Conservation (phyloP, 176 grass and related monocot species). For the Bothriochloa decipiens region DNA sequence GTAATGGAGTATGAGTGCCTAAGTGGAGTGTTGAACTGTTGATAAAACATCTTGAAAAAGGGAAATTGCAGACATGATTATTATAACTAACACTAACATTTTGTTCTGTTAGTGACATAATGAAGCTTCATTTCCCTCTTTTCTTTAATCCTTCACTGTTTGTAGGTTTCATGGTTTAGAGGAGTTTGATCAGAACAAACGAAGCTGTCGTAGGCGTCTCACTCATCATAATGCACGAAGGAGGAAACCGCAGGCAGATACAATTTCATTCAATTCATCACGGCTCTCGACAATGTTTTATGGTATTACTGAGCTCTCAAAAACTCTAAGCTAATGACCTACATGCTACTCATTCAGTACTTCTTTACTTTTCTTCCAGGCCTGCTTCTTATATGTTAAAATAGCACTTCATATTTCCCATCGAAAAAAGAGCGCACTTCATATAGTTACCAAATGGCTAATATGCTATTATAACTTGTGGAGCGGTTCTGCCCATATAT, state of each 20-base stretch:
- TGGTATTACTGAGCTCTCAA: constrained; percentile 24
- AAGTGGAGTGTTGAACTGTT: neutral
- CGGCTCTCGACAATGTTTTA: constrained; percentile 53
- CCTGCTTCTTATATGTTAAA: neutral
- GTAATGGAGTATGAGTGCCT: neutral
- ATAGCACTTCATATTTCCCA: neutral
- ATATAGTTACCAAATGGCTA: neutral
- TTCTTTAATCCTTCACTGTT: neutral
- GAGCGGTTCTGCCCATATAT: neutral
- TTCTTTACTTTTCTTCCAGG: neutral
- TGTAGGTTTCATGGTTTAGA: constrained; percentile 72
- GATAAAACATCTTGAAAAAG: neutral
- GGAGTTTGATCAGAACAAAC: constrained; percentile 88
- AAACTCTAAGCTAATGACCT: neutral
- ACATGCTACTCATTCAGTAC: neutral
- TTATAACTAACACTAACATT: neutral
- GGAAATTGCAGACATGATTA: neutral
- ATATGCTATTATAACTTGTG: neutral
- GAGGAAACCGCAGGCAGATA: constrained; percentile 64
- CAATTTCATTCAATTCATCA: constrained; percentile 65
- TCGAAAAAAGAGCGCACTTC: neutral
- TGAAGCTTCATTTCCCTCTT: neutral
- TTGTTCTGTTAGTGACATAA: neutral
- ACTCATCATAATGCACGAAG: constrained; percentile 78
- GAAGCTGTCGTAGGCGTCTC: constrained; percentile 71